A percentile compares a stretch with the other conserved stretches of the same genome.
These are phyloP conservation scores for Zoysia pacifica DNA, from an alignment of 176 grass and related monocot species.

Conservation along the genomic window DNA sequence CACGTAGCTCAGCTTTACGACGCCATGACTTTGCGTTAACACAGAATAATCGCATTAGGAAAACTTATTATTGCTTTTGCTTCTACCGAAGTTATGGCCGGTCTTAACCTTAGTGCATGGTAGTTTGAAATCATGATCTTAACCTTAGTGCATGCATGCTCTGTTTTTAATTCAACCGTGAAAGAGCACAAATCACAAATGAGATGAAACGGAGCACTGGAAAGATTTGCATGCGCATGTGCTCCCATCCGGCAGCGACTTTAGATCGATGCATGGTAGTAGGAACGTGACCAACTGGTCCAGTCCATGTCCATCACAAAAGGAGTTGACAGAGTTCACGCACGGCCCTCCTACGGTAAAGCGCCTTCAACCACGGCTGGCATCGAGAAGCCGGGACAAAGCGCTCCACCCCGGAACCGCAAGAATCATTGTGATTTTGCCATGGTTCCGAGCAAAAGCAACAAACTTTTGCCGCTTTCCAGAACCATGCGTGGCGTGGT, in stretches of 20 bases:
- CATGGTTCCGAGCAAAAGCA: conserved; percentile 53
- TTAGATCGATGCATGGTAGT: background rate
- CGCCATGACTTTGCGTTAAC: conserved; percentile 3
- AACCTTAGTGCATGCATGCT: too few species aligned
- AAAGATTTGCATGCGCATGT: too few species aligned
- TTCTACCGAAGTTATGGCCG: too few species aligned
- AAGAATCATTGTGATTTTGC: conserved; percentile 51
- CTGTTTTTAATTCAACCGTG: too few species aligned
- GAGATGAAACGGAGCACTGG: too few species aligned
- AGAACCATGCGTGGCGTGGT: conserved; percentile 35
- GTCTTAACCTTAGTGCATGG: too few species aligned
- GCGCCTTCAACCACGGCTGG: background rate
- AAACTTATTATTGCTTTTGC: too few species aligned
- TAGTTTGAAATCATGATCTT: conserved; percentile 1
- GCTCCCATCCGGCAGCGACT: background rate
- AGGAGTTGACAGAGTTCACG: background rate
- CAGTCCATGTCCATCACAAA: background rate
- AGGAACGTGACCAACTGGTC: background rate
- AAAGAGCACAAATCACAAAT: too few species aligned
- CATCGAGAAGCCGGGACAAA: conserved; percentile 28
- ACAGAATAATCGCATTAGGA: background rate
- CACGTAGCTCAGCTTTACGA: background rate
- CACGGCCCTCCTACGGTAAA: conserved; percentile 1
- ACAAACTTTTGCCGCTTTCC: conserved; percentile 33
- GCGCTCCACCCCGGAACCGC: conserved; percentile 21